Evolutionary conservation across 2,329 filamentous ascomycete species (phyloP), one percentile per base, ranked within the genome.

Genomic region (Tolypocladium pustulatum): DNA sequence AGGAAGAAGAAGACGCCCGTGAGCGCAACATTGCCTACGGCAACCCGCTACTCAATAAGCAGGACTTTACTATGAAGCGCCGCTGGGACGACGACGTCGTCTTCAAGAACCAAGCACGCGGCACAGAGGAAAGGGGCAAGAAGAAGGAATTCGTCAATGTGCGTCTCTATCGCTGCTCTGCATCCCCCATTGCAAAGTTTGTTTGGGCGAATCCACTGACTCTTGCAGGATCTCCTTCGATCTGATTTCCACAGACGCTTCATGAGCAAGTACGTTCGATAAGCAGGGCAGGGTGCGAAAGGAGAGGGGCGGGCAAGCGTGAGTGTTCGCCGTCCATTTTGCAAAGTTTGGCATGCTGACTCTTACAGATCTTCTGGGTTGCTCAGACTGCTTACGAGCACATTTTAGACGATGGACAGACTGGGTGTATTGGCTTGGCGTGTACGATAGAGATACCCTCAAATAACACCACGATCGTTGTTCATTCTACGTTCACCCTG

Each of bases 71-170:
- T 60, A 87, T 97, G 68, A 97, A 96, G 81, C 80, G 90, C 65
- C 79, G 92, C 66, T 99, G 94, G 94, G 94, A 99, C 66, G 94
- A 99, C 67, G 94, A 99, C 71, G 94, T 99, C 15, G 92, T 99
- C 3, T 99, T 99, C 77, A 97, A 96, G 79, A 99, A 99, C 73
- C 94, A 99, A 76, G 94, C 93, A 38, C 83, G 94, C 60, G 94
- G 93, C 10, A 96, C 92, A 0, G 93, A 97, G 69, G 91, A 97
- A 62, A 92, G 88, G 78, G 86, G 88, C 62, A 84, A 91, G 78
- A 84, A 82, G 75, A 95, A 93, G 78, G 92, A 96, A 74, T 99
- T 99, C 76, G 92, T 99, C 73, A 99, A 99, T 71, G 91, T 90
- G 72, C 76, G 86, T 77, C 34, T 49, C 60, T 38, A 9, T 55